Percentiles rank a stretch among this genome's conserved stretches.
phyloP scores from a whole-genome alignment of 306 rosid species.

The Fragaria iinumae region DNA sequence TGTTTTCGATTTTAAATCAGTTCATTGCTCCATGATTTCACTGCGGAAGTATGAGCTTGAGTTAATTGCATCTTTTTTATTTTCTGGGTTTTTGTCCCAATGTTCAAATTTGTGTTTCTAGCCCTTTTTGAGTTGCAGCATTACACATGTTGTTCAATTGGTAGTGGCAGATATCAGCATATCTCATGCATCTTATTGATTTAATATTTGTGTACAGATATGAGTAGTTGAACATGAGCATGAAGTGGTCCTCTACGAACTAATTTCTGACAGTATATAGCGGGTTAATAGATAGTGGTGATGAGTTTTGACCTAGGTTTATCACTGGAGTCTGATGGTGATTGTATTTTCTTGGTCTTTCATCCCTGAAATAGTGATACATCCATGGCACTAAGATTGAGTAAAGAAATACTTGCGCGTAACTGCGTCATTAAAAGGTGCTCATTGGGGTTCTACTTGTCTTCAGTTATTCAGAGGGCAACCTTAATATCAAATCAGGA shows the following conservation, averaged over 20 bases:
- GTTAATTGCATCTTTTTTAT: not conserved
- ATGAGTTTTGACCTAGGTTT: constrained; percentile 1
- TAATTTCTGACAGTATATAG: not conserved
- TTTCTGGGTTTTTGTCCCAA: not conserved
- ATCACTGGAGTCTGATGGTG: not conserved
- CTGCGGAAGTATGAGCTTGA: no score
- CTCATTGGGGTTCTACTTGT: constrained; percentile 20
- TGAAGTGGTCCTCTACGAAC: not conserved
- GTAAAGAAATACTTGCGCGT: constrained; percentile 9
- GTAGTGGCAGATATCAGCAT: not conserved
- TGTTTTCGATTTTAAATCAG: not conserved
- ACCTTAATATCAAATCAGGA: constrained; percentile 2
- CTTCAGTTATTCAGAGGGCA: constrained; percentile 29
- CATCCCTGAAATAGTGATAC: not conserved
- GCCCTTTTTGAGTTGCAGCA: not conserved
- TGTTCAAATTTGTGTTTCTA: not conserved
- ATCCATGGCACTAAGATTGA: constrained; percentile 15
- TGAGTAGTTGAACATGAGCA: not conserved
- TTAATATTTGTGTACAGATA: not conserved
- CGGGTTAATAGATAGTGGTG: not conserved
- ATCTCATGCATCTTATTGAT: not conserved
- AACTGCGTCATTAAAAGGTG: not conserved
- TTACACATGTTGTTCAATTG: not conserved
- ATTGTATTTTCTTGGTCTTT: not conserved
- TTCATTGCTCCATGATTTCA: not conserved